A percentile compares a stretch with the other conserved stretches of the same genome.
Conservation (phyloP, 2,329 filamentous ascomycete genomes). For the Colletotrichum tofieldiae region DNA sequence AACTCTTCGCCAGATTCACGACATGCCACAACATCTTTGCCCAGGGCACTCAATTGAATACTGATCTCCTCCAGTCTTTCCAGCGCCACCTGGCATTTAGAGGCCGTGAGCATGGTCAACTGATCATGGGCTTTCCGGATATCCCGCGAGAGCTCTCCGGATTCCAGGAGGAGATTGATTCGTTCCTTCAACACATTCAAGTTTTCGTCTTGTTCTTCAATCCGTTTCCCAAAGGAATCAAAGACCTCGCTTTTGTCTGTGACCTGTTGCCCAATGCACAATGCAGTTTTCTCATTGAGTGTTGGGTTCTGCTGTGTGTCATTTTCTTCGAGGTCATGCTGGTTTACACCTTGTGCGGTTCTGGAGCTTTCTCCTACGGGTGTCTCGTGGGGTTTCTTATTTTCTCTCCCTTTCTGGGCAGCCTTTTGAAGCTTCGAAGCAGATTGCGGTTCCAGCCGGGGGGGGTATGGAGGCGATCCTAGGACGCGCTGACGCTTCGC, state of each 20-base stretch:
- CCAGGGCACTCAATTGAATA: neutral
- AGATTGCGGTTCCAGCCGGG: neutral
- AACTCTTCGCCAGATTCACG: constrained; percentile 1
- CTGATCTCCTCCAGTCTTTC: constrained; percentile 13
- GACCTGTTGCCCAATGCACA: neutral
- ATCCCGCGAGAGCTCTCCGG: constrained; percentile 22
- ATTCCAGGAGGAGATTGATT: constrained; percentile 7
- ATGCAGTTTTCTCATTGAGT: neutral
- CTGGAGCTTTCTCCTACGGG: neutral
- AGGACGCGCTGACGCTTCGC: no score
- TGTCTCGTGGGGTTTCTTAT: no score
- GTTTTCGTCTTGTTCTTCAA: neutral
- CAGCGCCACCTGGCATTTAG: constrained; percentile 20
- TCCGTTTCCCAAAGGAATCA: neutral
- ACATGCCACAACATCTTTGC: neutral
- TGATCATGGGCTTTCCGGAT: constrained; percentile 31
- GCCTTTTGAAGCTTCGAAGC: neutral
- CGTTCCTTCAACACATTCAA: constrained; percentile 22
- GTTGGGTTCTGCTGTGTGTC: neutral
- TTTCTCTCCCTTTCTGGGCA: neutral
- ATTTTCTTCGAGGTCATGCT: neutral
- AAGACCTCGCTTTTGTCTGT: neutral
- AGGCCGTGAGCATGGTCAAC: constrained; percentile 22
- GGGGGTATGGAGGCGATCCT: neutral
- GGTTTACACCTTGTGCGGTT: neutral